Conservation (phyloP, 148 eudicot species). For the Vaccinium darrowii region DNA sequence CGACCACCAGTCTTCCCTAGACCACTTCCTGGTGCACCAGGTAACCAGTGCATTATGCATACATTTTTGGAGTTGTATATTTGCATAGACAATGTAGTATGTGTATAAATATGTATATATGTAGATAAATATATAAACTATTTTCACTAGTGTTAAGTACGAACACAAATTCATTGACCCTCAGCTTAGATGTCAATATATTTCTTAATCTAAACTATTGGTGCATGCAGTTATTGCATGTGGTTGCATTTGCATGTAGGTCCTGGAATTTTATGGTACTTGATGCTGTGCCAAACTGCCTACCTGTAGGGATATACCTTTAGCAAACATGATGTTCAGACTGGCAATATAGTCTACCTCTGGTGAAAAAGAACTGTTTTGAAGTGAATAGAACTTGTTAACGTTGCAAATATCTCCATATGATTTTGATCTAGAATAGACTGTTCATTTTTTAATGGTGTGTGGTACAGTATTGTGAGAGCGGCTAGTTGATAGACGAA, state of each 20-base stretch:
- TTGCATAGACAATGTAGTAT: not conserved
- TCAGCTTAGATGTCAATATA: not conserved
- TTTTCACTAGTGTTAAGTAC: not conserved
- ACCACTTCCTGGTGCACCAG: slow-evolving; percentile 33
- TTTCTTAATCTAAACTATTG: not conserved
- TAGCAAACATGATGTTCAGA: too few relatives aligned
- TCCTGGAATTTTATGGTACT: not conserved
- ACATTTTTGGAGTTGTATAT: not conserved
- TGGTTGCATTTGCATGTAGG: not conserved
- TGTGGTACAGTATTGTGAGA: not conserved
- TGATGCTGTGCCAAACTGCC: not conserved
- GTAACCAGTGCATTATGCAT: not conserved
- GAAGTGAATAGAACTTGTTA: not conserved
- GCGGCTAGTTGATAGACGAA: not conserved
- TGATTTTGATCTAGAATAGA: not conserved
- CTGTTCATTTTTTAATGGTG: not conserved
- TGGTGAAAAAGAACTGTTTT: not conserved
- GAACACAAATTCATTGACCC: not conserved
- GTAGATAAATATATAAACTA: too few relatives aligned
- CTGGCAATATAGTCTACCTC: not conserved
- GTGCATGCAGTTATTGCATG: slow-evolving; percentile 7
- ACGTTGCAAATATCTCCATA: not conserved
- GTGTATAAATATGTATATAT: too few relatives aligned
- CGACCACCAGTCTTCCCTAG: slow-evolving; percentile 78
- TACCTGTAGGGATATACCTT: not conserved